A percentile compares a stretch with the other conserved stretches of the same genome.
Conservation (phyloP, 2,329 filamentous ascomycete species). For the Didymosphaeria variabile region DNA sequence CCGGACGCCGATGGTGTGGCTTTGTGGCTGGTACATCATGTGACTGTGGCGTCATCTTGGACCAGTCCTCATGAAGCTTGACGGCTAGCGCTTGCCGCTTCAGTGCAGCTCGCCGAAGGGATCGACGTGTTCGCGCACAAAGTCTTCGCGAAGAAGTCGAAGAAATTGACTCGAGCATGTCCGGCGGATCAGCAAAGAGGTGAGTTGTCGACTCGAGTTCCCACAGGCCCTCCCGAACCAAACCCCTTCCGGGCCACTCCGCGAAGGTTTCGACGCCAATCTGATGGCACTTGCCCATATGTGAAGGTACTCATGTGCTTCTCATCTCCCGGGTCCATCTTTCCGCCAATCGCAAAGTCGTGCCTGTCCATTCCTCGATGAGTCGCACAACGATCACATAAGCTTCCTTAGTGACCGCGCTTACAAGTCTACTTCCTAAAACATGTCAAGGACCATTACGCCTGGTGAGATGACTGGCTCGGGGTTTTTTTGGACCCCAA, state of each 20-base stretch:
- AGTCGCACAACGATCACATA: not conserved
- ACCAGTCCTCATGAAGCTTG: too few species aligned
- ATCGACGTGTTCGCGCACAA: too few species aligned
- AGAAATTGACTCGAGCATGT: too few species aligned
- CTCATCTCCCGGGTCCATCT: not conserved
- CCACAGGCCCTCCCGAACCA: not conserved
- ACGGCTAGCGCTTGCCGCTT: too few species aligned
- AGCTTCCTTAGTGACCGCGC: not conserved
- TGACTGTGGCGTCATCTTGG: conserved; percentile 19
- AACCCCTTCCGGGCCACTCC: not conserved
- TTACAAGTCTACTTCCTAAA: not conserved
- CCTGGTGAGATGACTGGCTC: conserved; percentile 1
- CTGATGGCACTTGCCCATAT: not conserved
- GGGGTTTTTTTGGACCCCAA: conserved; percentile 6
- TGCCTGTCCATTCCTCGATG: too few species aligned
- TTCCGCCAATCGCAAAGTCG: not conserved
- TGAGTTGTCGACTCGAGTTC: not conserved
- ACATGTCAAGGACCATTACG: not conserved
- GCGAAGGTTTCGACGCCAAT: not conserved
- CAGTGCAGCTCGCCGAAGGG: too few species aligned
- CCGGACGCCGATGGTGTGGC: conserved; percentile 3
- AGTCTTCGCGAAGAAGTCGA: too few species aligned
- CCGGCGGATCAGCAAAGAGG: too few species aligned
- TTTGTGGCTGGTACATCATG: conserved; percentile 10
- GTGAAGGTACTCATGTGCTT: too few species aligned